phyloP scores from a whole-genome alignment of 164 flowering plant species.

The Protea cynaroides region DNA sequence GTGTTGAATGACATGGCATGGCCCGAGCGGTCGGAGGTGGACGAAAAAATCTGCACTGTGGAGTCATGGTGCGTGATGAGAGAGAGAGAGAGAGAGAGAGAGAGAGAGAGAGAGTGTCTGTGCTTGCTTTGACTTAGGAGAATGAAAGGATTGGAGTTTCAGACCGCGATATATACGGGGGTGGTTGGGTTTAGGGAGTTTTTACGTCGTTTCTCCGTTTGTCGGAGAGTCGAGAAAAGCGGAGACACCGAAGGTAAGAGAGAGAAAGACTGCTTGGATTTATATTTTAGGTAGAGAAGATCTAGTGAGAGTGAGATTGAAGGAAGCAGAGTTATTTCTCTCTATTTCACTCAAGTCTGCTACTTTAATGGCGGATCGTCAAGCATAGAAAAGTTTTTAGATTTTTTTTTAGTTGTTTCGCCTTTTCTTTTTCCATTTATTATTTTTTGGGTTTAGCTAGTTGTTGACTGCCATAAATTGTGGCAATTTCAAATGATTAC shows the following conservation, averaged over 20 bases:
- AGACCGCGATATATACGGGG: not conserved
- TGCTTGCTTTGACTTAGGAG: not conserved
- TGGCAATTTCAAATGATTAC: slow-evolving; percentile 10
- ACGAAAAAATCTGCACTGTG: too few species aligned
- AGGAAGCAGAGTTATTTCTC: not conserved
- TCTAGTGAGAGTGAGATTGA: not conserved
- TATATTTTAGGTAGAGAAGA: too few species aligned
- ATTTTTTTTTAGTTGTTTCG: not conserved
- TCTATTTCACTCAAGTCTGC: slow-evolving; percentile 2
- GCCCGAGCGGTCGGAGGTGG: too few species aligned
- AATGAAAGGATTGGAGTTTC: not conserved
- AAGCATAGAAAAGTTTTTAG: not conserved
- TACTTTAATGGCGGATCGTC: slow-evolving; percentile 10
- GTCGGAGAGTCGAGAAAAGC: not conserved
- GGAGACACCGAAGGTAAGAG: not conserved
- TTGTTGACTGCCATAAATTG: slow-evolving; percentile 7
- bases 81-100: too few species aligned
- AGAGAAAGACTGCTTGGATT: not conserved
- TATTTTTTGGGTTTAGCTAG: not conserved
- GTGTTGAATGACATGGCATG: too few species aligned
- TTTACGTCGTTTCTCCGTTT: not conserved
- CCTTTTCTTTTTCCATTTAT: not conserved
- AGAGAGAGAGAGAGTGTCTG: too few species aligned
- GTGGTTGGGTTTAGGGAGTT: not conserved
- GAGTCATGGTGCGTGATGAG: too few species aligned